Evolutionary conservation across 768 basidiomycete species (phyloP).

Genomic region (Favolaschia claudopus): DNA sequence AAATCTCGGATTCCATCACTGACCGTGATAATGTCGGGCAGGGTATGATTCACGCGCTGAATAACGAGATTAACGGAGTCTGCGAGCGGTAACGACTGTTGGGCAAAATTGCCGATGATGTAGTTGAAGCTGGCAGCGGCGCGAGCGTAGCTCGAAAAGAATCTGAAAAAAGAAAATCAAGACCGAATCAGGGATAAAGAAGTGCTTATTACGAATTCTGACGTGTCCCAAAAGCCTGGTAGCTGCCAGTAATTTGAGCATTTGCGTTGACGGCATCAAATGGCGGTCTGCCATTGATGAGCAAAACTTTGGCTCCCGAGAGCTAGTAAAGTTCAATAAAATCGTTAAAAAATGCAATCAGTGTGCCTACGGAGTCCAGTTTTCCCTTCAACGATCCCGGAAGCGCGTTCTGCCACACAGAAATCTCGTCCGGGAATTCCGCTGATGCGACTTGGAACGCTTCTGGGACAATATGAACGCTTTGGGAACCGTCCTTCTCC

Average conservation of each 20-base stretch:
- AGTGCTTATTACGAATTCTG: constrained; percentile 47
- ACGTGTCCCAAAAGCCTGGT: constrained; percentile 58
- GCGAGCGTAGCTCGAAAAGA: constrained; percentile 54
- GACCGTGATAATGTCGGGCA: constrained; percentile 55
- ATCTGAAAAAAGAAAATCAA: constrained; percentile 35
- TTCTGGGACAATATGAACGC: constrained; percentile 59
- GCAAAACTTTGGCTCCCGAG: constrained; percentile 60
- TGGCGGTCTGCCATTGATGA: constrained; percentile 59
- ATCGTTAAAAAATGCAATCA: not conserved
- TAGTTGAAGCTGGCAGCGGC: constrained; percentile 50
- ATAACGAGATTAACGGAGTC: constrained; percentile 59
- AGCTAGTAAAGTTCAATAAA: constrained; percentile 33
- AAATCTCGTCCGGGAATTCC: constrained; percentile 58
- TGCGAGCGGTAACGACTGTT: constrained; percentile 58
- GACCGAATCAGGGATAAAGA: not conserved
- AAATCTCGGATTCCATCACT: constrained; percentile 18
- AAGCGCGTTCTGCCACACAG: constrained; percentile 62
- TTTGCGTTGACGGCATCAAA: constrained; percentile 60
- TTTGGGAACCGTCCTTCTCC: constrained; percentile 50
- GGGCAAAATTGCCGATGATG: constrained; percentile 62
- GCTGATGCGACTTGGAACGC: constrained; percentile 59
- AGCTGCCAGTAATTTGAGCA: constrained; percentile 58
- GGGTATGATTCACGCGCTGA: constrained; percentile 46
- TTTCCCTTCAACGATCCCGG: constrained; percentile 54
- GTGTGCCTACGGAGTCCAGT: constrained; percentile 47